Base-by-base conservation (phyloP, 2,329 filamentous ascomycete species). In the Epichloe bromicola region DNA sequence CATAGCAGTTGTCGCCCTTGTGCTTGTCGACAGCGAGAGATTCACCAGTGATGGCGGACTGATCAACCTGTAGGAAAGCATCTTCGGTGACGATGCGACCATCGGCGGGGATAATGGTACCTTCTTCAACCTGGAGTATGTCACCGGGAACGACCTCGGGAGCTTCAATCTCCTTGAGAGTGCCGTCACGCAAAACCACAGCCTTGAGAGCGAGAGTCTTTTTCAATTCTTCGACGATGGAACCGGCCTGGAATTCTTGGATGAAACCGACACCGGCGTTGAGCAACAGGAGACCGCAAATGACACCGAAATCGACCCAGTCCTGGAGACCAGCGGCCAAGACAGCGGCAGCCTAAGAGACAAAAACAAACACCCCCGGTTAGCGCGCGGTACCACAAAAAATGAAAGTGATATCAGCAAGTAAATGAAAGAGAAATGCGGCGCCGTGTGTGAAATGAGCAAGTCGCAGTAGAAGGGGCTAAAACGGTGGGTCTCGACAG, bases 291-390 rank as follows among this genome's bases (percentile, higher is more conserved):
- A 94, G 76, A 63, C 73, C 88, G 68, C 85, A 88, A 59, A 95
- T 95, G 63, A 95, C 88, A 75, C 87, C 88, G 63, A 95, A 91
- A 73, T 95, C 88, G 57, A 95, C 85, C 88, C 88, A 95, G 62
- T 93, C 86, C 69, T 86, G 70, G 41, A 95, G 80, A 80, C 86
- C 86, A 55, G 85, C 86, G 65, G 88, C 88, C 53, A 94, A 78
- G 63, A 90, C 74, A 59, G 85, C 85, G 55, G 87, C 86, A 69
- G 80, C 77, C 80, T 83, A 55, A 46, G 34, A 23, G 12, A n/a
- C 7, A 10, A 37, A 50, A 38, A 46, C 39, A 30, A 38, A 47
- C 37, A 6, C 51, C 19, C 41, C 48, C 26, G 46, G 62, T 67
- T 63, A 66, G 63, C 57, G 49, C 43, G 46, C 36, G 42, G 41